These are phyloP conservation scores for Scolecobasidium constrictum DNA, from an alignment of 2,329 filamentous ascomycete species.

Conservation along the genomic window DNA sequence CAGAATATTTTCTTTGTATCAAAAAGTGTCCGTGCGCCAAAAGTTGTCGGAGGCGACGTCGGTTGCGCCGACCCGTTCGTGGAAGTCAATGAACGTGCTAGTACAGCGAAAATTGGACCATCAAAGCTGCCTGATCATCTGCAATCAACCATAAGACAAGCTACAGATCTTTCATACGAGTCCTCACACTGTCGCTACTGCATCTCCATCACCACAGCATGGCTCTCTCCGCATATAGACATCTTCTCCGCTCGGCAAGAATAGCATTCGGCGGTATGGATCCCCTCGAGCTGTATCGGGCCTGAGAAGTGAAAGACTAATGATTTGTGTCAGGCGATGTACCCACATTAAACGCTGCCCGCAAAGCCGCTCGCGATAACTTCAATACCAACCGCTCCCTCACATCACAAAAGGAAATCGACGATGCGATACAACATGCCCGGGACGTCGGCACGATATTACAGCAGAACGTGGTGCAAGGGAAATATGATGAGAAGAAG, in stretches of 20 bases:
- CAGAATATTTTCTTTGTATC: conserved; percentile 4
- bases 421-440: conserved; percentile 73
- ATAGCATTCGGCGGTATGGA: conserved; percentile 70
- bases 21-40: conserved; percentile 1
- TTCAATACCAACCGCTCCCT: conserved; percentile 61
- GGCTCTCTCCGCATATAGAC: conserved; percentile 68
- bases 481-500: conserved; percentile 40
- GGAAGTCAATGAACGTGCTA: background rate
- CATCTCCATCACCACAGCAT: too few relatives aligned
- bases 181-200: too few relatives aligned
- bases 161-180: too few relatives aligned
- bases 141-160: too few relatives aligned
- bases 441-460: conserved; percentile 73
- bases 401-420: conserved; percentile 51
- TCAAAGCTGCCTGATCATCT: too few relatives aligned
- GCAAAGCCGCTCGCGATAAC: conserved; percentile 56
- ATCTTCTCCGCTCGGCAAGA: conserved; percentile 67
- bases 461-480: conserved; percentile 80
- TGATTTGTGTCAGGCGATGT: conserved; percentile 65
- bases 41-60: background rate
- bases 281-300: too few relatives aligned
- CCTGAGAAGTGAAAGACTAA: too few relatives aligned
- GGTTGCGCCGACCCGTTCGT: too few relatives aligned
- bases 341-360: conserved; percentile 58
- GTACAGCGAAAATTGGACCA: too few relatives aligned